Base-by-base conservation (phyloP, 345 rosid species). In the Pseudoturritis turrita region DNA sequence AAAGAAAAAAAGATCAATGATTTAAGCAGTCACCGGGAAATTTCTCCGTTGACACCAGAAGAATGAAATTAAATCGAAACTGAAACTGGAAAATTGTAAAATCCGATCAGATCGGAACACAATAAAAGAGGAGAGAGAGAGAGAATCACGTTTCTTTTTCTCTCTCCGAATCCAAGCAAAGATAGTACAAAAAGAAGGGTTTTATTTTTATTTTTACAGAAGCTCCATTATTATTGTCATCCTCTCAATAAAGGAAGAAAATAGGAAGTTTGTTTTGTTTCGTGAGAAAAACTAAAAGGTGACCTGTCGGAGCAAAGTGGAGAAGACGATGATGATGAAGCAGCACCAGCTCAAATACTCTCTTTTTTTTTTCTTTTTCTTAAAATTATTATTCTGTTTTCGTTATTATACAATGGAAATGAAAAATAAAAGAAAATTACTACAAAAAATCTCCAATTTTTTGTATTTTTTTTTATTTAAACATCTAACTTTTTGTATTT, bases 231-330 rank as follows among this genome's bases (percentile, higher is more conserved):
- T 13, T 65, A 1, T 18, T 65, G 13, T 61, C 36, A 56, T 45
- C 19, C 6, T 60, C 25, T 23, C n/a, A 18, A 47, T 14, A 33
- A 67, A 62, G 46, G 70, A 68, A 57, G 70, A 60, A 45, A 77
- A 77, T 77, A 77, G 64, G 41, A 77, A 70, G 43, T 77, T 77
- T 77, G 81, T 77, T 77, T 33, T 72, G 77, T 71, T 62, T 77
- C 65, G 73, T 57, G 77, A 71, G 73, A 29, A 64, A 71, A 77
- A 70, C 44, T 28, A 39, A 39, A 58, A 35, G 72, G 55, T 77
- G 69, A 77, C 62, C 68, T 71, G 77, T 77, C 72, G 55, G 63
- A 52, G 50, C 57, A 22, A 59, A 75, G 73, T 68, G 56, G 28
- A 10, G 70, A 52, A 44, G 69, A 68, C 1, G 51, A 57, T 8